Conservation (phyloP, 345 rosid species). For the Firmiana major region DNA sequence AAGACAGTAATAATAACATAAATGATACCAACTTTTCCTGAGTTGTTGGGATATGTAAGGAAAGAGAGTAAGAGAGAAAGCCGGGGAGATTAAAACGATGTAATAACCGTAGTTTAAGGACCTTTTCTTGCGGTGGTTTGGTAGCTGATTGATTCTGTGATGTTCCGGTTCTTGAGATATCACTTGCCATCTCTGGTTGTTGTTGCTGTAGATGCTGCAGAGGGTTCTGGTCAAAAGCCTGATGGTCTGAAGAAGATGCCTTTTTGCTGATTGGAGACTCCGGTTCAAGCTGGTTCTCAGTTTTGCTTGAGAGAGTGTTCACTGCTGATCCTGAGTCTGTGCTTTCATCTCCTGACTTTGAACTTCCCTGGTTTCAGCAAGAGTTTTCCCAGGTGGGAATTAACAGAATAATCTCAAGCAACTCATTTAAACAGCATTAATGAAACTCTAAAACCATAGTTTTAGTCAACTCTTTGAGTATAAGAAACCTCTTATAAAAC, state of each 20-base stretch:
- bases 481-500: neutral
- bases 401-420: conserved; percentile 3
- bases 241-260: conserved; percentile 40
- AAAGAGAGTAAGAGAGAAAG: neutral
- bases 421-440: neutral
- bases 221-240: conserved; percentile 37
- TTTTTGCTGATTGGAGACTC: conserved; percentile 83
- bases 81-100: conserved; percentile 5
- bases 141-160: conserved; percentile 54
- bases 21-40: conserved; percentile 34
- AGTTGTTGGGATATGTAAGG: conserved; percentile 30
- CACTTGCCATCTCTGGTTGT: conserved; percentile 39
- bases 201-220: conserved; percentile 5
- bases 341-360: conserved; percentile 80
- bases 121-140: conserved; percentile 73
- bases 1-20: conserved; percentile 32
- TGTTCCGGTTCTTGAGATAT: conserved; percentile 44
- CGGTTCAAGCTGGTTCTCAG: conserved; percentile 58
- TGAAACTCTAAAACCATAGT: neutral
- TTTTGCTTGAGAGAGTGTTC: conserved; percentile 67
- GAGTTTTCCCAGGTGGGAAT: conserved; percentile 6
- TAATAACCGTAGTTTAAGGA: conserved; percentile 30
- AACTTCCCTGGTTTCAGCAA: conserved; percentile 60
- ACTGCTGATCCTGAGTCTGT: conserved; percentile 85
- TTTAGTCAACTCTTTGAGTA: neutral